Conservation (phyloP, 2,329 filamentous ascomycete genomes). For the Fusarium praegraminearum region DNA sequence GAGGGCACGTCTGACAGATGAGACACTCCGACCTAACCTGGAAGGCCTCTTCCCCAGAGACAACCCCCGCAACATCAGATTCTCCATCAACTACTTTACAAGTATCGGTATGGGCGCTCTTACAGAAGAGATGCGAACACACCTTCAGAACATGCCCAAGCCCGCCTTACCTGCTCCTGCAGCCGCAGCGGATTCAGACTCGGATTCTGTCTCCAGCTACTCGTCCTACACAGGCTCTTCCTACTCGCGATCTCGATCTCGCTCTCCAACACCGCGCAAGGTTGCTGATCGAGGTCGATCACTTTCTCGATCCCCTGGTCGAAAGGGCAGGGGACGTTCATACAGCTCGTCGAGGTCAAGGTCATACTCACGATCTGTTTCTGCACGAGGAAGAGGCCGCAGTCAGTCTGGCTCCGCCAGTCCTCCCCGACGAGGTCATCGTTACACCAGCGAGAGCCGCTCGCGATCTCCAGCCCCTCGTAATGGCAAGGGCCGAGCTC, state of each 20-base stretch:
- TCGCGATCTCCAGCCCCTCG: constrained; percentile 51
- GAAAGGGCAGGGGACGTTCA: constrained; percentile 44
- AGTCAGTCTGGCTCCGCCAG: constrained; percentile 49
- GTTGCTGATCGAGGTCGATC: constrained; percentile 47
- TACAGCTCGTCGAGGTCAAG: constrained; percentile 55
- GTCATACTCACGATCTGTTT: constrained; percentile 60
- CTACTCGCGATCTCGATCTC: constrained; percentile 65
- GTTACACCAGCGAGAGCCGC: constrained; percentile 44
- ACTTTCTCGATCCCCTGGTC: constrained; percentile 47
- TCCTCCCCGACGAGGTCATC: constrained; percentile 47
- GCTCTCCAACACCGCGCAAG: constrained; percentile 55
- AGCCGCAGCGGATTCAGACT: constrained; percentile 68
- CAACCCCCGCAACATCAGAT: constrained; percentile 88
- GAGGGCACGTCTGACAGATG: constrained; percentile 80
- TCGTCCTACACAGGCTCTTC: constrained; percentile 77
- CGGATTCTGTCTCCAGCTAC: constrained; percentile 81
- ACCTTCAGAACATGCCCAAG: constrained; percentile 89
- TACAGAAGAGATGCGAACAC: constrained; percentile 94
- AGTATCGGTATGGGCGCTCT: constrained; percentile 95
- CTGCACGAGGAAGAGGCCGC: constrained; percentile 40
- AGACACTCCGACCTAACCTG: constrained; percentile 80
- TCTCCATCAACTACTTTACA: constrained; percentile 99
- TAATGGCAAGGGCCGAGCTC: constrained; percentile 42
- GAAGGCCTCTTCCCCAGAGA: constrained; percentile 91
- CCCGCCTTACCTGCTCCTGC: constrained; percentile 78